These are phyloP conservation scores for Sporobolomyces pararoseus DNA, from an alignment of 768 basidiomycete genomes.

Conservation along the genomic window DNA sequence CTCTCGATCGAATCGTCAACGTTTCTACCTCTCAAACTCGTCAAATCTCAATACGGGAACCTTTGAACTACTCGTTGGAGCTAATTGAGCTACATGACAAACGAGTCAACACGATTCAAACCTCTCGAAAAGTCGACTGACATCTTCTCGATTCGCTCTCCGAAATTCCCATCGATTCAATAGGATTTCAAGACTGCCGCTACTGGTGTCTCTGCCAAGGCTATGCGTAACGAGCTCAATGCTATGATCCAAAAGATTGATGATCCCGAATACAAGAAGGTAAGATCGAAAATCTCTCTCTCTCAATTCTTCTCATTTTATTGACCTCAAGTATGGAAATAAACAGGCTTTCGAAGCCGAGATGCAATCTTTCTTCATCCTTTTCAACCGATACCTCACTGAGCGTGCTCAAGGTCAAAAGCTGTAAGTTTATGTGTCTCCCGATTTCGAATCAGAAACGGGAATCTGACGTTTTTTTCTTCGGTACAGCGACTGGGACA, in stretches of 20 bases:
- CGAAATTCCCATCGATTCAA: neutral
- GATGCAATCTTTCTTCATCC: constrained; percentile 93
- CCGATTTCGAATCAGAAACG: too few relatives aligned
- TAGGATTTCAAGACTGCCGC: constrained; percentile 69
- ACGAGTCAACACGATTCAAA: neutral
- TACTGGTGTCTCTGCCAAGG: constrained; percentile 85
- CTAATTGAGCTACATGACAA: too few relatives aligned
- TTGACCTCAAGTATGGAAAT: too few relatives aligned
- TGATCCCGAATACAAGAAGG: constrained; percentile 77
- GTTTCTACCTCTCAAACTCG: too few relatives aligned
- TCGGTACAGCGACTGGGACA: constrained; percentile 70
- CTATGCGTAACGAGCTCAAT: constrained; percentile 97
- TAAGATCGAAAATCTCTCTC: constrained; percentile 46
- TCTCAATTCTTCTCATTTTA: neutral
- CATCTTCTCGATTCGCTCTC: neutral
- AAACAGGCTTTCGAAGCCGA: constrained; percentile 80
- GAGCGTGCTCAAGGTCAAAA: constrained; percentile 82
- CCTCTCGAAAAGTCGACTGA: too few relatives aligned
- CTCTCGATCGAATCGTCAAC: constrained; percentile 3
- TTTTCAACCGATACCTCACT: constrained; percentile 88
- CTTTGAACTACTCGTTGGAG: too few relatives aligned
- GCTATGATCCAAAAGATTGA: constrained; percentile 81
- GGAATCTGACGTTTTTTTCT: too few relatives aligned
- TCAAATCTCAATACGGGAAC: too few relatives aligned
- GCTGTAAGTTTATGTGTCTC: constrained; percentile 63